phyloP scores from a whole-genome alignment of 805 yeast genomes.

The Ascoidea tarda region DNA sequence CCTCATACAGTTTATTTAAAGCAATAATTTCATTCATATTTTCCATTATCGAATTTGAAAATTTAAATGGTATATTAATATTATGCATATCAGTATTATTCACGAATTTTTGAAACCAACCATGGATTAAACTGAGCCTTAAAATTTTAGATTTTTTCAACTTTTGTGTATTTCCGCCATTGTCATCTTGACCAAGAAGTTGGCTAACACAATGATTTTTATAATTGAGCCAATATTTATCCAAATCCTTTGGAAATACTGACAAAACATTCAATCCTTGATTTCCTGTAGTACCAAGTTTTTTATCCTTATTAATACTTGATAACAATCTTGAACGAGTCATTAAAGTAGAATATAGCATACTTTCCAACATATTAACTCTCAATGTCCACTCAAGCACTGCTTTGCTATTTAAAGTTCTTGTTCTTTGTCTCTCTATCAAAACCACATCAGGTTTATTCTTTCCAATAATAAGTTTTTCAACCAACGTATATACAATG shows the following conservation, averaged over 20 bases:
- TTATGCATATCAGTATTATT: no score
- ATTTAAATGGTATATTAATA: not conserved
- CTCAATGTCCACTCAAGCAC: constrained; percentile 9
- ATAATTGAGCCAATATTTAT: constrained; percentile 2
- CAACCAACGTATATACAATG: constrained; percentile 1
- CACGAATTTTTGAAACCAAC: not conserved
- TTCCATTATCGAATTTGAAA: not conserved
- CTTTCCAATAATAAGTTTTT: not conserved
- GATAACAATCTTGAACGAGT: not conserved
- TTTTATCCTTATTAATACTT: not conserved
- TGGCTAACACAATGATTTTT: not conserved
- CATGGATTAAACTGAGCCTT: not conserved
- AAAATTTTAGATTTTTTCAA: no score
- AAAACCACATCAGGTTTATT: constrained; percentile 2
- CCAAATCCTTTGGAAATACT: constrained; percentile 5
- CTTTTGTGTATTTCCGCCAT: not conserved
- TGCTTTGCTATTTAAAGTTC: constrained; percentile 2
- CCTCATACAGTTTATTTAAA: no score
- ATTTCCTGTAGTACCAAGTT: no score
- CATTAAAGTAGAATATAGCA: constrained; percentile 4
- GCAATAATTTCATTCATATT: no score
- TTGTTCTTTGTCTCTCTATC: constrained; percentile 7
- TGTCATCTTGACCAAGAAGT: not conserved
- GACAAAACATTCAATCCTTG: not conserved
- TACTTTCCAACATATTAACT: constrained; percentile 8